Percentiles rank a stretch among this genome's conserved stretches.
Evolutionary conservation across 1,284 basidiomycete genomes (phyloP).

Genomic region (Cutaneotrichosporon dermatis): DNA sequence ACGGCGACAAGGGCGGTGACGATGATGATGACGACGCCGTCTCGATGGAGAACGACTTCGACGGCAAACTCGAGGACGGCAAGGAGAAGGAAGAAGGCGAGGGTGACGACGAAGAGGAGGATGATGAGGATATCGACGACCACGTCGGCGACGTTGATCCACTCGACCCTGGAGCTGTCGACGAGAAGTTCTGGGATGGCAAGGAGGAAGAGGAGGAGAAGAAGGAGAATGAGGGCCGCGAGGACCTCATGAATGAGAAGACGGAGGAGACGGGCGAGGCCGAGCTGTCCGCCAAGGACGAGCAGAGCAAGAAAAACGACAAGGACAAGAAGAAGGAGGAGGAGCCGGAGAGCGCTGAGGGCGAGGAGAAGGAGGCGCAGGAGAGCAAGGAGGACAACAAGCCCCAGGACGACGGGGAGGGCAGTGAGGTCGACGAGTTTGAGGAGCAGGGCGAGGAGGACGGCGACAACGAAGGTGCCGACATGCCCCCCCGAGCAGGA

Average conservation of each 20-base stretch:
- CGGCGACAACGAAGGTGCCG: slow-evolving; percentile 47
- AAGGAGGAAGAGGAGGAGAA: slow-evolving; percentile 56
- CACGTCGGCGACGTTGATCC: slow-evolving; percentile 79
- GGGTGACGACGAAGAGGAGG: slow-evolving; percentile 56
- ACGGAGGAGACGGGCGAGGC: slow-evolving; percentile 53
- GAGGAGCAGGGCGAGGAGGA: slow-evolving; percentile 44
- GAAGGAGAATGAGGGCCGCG: slow-evolving; percentile 39
- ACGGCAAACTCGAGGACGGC: slow-evolving; percentile 76
- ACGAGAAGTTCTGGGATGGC: slow-evolving; percentile 97
- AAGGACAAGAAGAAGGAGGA: slow-evolving; percentile 42
- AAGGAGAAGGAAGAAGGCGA: slow-evolving; percentile 58
- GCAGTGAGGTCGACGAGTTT: slow-evolving; percentile 25
- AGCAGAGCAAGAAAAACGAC: slow-evolving; percentile 42
- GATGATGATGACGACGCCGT: slow-evolving; percentile 61
- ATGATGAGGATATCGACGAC: slow-evolving; percentile 67
- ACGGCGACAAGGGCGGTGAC: slow-evolving; percentile 57
- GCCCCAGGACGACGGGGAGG: slow-evolving; percentile 30
- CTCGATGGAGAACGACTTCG: slow-evolving; percentile 60
- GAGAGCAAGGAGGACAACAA: slow-evolving; percentile 31
- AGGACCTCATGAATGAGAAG: slow-evolving; percentile 50
- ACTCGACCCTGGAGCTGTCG: slow-evolving; percentile 78
- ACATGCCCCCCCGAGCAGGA: slow-evolving; percentile 50
- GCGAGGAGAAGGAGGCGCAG: slow-evolving; percentile 32
- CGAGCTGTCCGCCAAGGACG: slow-evolving; percentile 73
- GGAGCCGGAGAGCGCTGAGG: slow-evolving; percentile 27